Percentiles rank a stretch among this genome's conserved stretches.
Conservation (phyloP, 352 stramenopile species). For the Pythium folliculosum region DNA sequence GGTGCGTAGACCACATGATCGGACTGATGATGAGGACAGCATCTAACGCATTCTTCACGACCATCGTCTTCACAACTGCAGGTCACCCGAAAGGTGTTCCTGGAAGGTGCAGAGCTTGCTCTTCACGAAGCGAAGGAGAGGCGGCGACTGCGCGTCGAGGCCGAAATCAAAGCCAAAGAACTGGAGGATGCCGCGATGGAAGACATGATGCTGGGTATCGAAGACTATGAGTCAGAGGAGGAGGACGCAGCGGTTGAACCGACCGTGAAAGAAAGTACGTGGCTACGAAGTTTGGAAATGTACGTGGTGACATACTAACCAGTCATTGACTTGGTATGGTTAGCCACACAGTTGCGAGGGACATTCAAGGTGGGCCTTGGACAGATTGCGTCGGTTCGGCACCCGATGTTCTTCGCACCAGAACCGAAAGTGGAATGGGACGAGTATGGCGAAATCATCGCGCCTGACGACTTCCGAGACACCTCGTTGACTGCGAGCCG, state of each 20-base stretch:
- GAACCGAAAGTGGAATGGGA: slow-evolving; percentile 89
- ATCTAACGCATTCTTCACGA: background rate
- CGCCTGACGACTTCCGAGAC: slow-evolving; percentile 85
- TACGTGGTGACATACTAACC: background rate
- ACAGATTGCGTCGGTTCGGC: slow-evolving; percentile 80
- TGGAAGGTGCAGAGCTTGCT: slow-evolving; percentile 86
- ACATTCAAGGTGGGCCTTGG: slow-evolving; percentile 87
- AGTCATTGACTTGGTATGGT: background rate
- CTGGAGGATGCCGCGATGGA: slow-evolving; percentile 90
- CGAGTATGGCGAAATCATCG: slow-evolving; percentile 89
- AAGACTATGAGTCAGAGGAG: slow-evolving; percentile 89
- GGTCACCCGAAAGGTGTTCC: slow-evolving; percentile 65
- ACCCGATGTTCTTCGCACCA: slow-evolving; percentile 88
- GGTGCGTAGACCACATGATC: slow-evolving; percentile 32
- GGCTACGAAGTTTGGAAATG: background rate
- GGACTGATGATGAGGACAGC: background rate
- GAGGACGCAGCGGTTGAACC: slow-evolving; percentile 38
- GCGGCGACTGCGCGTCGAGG: slow-evolving; percentile 77
- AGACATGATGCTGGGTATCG: slow-evolving; percentile 91
- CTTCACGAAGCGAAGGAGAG: slow-evolving; percentile 87
- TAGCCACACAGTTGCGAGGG: slow-evolving; percentile 72
- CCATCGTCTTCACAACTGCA: slow-evolving; percentile 5
- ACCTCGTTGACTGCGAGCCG: slow-evolving; percentile 60
- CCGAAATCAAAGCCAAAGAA: slow-evolving; percentile 88
- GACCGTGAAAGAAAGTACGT: slow-evolving; percentile 56